Base-by-base conservation (phyloP, 176 grass and related monocot genomes). In the Alloteropsis semialata region DNA sequence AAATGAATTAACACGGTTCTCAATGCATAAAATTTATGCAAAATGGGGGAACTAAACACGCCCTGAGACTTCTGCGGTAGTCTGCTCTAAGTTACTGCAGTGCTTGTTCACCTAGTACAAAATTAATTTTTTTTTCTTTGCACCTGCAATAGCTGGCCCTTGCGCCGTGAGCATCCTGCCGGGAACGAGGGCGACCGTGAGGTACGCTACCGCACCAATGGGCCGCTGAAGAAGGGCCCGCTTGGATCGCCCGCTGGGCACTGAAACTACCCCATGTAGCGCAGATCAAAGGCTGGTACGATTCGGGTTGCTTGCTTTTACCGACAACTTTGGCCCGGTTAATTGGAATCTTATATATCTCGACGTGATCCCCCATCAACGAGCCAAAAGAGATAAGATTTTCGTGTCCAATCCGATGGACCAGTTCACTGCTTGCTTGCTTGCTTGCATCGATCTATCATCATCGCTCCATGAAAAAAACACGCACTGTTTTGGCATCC, bases 241-340 rank as follows among this genome's bases (percentile, higher is more conserved):
- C 30, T 80, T 80, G 34, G 27, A 28, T 57, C 14, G 58, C 43
- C 14, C 57, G n/a, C 73, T 69, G 56, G 50, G 55, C 55, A 45
- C 46, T 56, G 8, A n/a, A n/a, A 24, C 60, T 65, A 2, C 37
- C 5, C 14, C 62, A 62, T 42, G 29, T 14, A 38, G 29, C 65
- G 29, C 65, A 29, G 13, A 53, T 62, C 54, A 62, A 76, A 61
- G 28, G n/a, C 5, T 56, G 34, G 10, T 39, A 22, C n/a, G 54
- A 79, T 22, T 53, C 33, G 1, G 64, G 7, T 17, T 17, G 24
- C 27, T 42, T 65, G 34, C 76, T 80, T 73, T 63, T 64, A 34
- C 56, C 76, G 76, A 86, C 76, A 86, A 33, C 3, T 39, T 39
- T 86, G 66, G 34, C 3, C 55, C 59, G 75, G 58, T 85, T 85